Conservation (phyloP, 805 yeast genomes). For the Hermanozyma aechmeae region DNA sequence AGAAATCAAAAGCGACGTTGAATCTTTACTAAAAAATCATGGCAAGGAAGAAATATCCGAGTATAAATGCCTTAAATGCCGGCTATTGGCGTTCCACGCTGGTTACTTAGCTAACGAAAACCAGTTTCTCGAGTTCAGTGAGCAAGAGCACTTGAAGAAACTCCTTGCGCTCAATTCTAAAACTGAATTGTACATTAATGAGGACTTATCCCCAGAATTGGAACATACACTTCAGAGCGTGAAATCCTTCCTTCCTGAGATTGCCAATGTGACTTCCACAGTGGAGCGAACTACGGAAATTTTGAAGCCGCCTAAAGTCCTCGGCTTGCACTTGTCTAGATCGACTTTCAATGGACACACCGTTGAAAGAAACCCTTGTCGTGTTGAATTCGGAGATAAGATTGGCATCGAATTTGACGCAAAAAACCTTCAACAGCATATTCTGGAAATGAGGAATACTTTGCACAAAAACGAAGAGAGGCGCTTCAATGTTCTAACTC, state of each 20-base stretch:
- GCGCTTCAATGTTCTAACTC: no score
- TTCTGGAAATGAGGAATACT: no score
- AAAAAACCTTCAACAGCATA: no score
- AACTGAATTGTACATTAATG: conserved; percentile 49
- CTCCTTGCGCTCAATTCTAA: no score
- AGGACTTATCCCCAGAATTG: conserved; percentile 48
- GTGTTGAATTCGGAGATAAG: conserved; percentile 54
- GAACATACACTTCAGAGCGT: conserved; percentile 40
- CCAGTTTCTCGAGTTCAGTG: no score
- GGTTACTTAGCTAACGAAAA: conserved; percentile 22
- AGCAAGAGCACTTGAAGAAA: no score
- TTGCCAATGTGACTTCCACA: conserved; percentile 45
- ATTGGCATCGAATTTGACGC: no score
- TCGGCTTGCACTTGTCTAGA: conserved; percentile 79
- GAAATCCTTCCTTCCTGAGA: conserved; percentile 31
- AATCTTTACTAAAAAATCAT: conserved; percentile 44
- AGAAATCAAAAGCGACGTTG: conserved; percentile 33
- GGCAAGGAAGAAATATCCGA: conserved; percentile 65
- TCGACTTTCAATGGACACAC: conserved; percentile 65
- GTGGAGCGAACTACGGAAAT: conserved; percentile 60
- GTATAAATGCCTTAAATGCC: conserved; percentile 73
- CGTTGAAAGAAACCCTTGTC: conserved; percentile 66
- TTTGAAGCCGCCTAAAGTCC: conserved; percentile 56
- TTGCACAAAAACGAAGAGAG: no score
- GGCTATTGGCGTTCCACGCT: conserved; percentile 15